A percentile compares a stretch with the other conserved stretches of the same genome.
Conservation (phyloP, 148 eudicot genomes). For the Rhododendron kiyosumense region DNA sequence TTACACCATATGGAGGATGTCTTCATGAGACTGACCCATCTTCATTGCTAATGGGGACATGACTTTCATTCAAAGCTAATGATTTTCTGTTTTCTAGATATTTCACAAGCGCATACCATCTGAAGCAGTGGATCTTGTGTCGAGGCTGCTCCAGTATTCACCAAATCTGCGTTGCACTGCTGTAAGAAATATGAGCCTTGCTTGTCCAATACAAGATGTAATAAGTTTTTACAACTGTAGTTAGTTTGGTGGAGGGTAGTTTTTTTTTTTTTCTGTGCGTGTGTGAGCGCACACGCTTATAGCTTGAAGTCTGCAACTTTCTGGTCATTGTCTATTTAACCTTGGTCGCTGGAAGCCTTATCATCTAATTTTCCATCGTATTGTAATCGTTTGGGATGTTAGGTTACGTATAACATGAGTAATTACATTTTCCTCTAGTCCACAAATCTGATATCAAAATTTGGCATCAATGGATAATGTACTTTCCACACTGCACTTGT, state of each 20-base stretch:
- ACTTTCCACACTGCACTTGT: neutral
- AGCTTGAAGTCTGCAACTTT: neutral
- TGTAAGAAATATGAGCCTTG: slow-evolving; percentile 36
- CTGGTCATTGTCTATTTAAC: neutral
- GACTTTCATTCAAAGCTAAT: slow-evolving; percentile 8
- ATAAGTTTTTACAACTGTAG: neutral
- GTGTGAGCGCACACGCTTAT: neutral
- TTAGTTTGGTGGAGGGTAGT: neutral
- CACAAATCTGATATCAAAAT: neutral
- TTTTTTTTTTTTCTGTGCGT: neutral
- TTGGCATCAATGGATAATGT: neutral
- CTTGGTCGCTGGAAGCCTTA: neutral
- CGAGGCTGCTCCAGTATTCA: slow-evolving; percentile 85
- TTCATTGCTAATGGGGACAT: neutral
- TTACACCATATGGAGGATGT: neutral
- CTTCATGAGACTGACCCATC: neutral
- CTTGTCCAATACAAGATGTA: neutral
- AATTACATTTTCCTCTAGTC: neutral
- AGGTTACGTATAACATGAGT: neutral
- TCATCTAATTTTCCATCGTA: neutral
- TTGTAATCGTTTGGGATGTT: neutral
- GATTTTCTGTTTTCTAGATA: slow-evolving; percentile 36
- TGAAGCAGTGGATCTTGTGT: slow-evolving; percentile 86
- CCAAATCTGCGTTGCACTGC: slow-evolving; percentile 77
- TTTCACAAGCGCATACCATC: slow-evolving; percentile 76